Evolutionary conservation across 2,329 filamentous ascomycete species (phyloP), one percentile per base, ranked within the genome.

Genomic region (Talaromyces marneffei): DNA sequence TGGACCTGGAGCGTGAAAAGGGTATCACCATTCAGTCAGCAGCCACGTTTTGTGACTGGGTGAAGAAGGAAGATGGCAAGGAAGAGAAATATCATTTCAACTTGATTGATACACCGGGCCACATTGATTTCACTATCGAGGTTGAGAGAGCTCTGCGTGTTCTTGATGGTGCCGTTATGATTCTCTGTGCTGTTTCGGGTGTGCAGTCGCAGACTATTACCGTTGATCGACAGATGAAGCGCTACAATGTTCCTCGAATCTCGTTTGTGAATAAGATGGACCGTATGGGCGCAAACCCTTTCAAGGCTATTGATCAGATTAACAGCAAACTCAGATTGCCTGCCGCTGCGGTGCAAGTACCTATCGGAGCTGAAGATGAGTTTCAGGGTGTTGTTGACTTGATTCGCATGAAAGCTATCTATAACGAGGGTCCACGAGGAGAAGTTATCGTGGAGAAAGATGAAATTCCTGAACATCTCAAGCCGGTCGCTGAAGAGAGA

Each of bases 181-280:
- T 99, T 76, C 83, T 99, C 61, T 99, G 94, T 74, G 94, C 94
- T 64, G 94, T 97, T 64, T 96, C 91, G 70, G 94, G 94, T 73
- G 94, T 99, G 35, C 94, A 99, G 79, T 93, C 89, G 73, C 94
- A 99, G 79, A 99, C 94, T 20, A 97, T 97, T 69, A 99, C 94
- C 1, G 94, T 99, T 66, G 92, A 99, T 76, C 86, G 94, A 69
- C 94, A 99, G 80, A 99, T 99, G 94, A 91, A 92, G 81, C 87
- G 94, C 68, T 99, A 99, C 82, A 93, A 97, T 73, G 88, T 99
- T 65, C 94, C 94, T 64, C 85, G 94, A 69, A 87, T 99, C 75
- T 96, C 90, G 59, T 99, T 99, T 72, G 87, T 99, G 74, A 99
- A 99, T 82, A 99, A 99, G 83, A 97, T 99, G 93, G 94, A 99